These are phyloP conservation scores for Rhodotorula graminis DNA, from an alignment of 768 basidiomycete species.

Conservation along the genomic window DNA sequence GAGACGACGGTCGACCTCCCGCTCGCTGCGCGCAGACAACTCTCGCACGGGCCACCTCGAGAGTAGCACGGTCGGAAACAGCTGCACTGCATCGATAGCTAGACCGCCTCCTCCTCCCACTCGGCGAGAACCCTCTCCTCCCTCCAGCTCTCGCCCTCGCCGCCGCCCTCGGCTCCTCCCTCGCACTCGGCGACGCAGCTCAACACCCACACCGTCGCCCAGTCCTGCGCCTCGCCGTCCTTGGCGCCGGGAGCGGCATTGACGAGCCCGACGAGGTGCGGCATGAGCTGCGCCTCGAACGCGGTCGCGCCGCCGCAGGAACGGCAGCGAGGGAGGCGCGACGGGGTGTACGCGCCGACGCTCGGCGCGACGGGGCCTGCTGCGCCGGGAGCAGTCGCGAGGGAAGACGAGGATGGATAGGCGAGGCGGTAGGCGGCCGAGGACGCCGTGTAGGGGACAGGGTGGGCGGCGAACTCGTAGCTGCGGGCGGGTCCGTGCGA, in stretches of 20 bases:
- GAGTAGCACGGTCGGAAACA: no score
- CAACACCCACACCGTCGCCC: constrained; percentile 88
- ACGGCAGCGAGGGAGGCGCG: constrained; percentile 61
- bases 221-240: constrained; percentile 54
- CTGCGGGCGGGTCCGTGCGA: constrained; percentile 48
- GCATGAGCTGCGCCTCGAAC: constrained; percentile 94
- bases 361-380: constrained; percentile 48
- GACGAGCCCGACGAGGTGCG: constrained; percentile 79
- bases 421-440: constrained; percentile 66
- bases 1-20: no score
- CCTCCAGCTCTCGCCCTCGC: constrained; percentile 56
- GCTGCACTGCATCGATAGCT: no score
- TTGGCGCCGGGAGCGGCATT: constrained; percentile 50
- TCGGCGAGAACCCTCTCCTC: constrained; percentile 73
- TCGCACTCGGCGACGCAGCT: constrained; percentile 78
- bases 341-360: constrained; percentile 53
- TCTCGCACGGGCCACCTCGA: no score
- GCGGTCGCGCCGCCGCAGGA: constrained; percentile 63
- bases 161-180: constrained; percentile 39
- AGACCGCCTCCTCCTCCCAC: constrained; percentile 56
- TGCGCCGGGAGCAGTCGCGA: constrained; percentile 56
- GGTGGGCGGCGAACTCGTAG: constrained; percentile 79
- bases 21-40: no score
- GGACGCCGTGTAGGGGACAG: constrained; percentile 71
- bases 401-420: constrained; percentile 54